A percentile compares a stretch with the other conserved stretches of the same genome.
Conservation (phyloP, 257 asterid species). For the Osmanthus fragrans region DNA sequence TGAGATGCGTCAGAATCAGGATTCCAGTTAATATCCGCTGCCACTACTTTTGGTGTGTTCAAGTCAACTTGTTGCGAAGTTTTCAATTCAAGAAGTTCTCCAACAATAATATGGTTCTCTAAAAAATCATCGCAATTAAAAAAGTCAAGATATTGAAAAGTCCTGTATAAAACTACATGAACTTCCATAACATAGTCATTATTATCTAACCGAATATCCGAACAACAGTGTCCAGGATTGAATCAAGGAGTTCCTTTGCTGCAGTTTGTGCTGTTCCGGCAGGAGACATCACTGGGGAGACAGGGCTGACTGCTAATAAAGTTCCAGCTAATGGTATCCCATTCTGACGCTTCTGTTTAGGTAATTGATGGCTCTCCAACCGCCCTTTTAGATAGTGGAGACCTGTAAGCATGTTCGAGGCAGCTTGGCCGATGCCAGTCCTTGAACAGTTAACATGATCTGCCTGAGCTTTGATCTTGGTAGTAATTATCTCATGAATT, state of each 20-base stretch:
- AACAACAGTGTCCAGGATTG: conserved; percentile 73
- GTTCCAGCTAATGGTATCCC: conserved; percentile 67
- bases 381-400: conserved; percentile 70
- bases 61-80: conserved; percentile 76
- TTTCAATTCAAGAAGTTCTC: conserved; percentile 93
- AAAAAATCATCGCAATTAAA: conserved; percentile 31
- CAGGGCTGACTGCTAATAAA: conserved; percentile 86
- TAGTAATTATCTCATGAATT: conserved; percentile 78
- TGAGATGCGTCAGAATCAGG: conserved; percentile 75
- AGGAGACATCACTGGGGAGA: conserved; percentile 92
- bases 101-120: conserved; percentile 99
- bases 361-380: conserved; percentile 62
- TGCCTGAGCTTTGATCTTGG: conserved; percentile 82
- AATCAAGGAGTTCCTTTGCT: conserved; percentile 89
- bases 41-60: conserved; percentile 83
- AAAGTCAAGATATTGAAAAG: conserved; percentile 22
- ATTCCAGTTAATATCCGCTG: conserved; percentile 76
- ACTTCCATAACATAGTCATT: conserved; percentile 22
- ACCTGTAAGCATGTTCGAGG: conserved; percentile 61
- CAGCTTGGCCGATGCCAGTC: conserved; percentile 60
- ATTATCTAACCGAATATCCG: conserved; percentile 74
- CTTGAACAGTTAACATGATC: conserved; percentile 57
- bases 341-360: conserved; percentile 73
- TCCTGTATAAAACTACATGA: conserved; percentile 19
- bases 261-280: conserved; percentile 86